Conservation (phyloP, 208 protist genomes). For the Pavlovales sp. region DNA sequence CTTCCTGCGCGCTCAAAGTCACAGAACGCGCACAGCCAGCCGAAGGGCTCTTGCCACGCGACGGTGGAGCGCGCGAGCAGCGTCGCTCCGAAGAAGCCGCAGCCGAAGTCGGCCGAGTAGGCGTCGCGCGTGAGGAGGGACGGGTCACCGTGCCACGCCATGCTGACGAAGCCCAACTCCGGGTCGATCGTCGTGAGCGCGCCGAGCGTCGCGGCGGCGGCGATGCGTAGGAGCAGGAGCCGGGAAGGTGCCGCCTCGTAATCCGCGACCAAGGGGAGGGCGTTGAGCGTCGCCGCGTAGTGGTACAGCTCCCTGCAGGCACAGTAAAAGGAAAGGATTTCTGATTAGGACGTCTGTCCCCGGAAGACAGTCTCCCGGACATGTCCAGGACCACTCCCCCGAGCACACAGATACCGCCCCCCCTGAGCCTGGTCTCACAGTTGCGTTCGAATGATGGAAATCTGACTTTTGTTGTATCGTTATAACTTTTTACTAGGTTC, state of each 20-base stretch:
- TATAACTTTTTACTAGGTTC: no score
- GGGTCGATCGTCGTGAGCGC: background rate
- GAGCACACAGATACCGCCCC: no score
- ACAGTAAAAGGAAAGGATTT: no score
- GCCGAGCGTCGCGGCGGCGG: background rate
- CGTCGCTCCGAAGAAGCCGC: constrained; percentile 16
- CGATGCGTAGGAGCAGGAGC: background rate
- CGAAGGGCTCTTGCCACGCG: background rate
- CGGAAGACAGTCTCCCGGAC: no score
- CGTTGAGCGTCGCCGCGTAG: constrained; percentile 29
- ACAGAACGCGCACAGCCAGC: background rate
- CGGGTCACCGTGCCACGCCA: constrained; percentile 23
- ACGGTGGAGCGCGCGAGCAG: background rate
- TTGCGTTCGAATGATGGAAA: no score
- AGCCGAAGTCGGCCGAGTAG: constrained; percentile 32
- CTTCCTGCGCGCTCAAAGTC: background rate
- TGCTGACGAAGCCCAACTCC: constrained; percentile 16
- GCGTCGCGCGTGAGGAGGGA: background rate
- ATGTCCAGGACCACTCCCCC: no score
- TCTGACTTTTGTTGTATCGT: no score
- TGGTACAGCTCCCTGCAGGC: constrained; percentile 27
- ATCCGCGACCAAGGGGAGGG: background rate
- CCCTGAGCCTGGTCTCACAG: no score
- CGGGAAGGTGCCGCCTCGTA: background rate
- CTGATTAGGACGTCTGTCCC: no score